phyloP scores from a whole-genome alignment of 163 green algal species.

The Chloroidium sp. region DNA sequence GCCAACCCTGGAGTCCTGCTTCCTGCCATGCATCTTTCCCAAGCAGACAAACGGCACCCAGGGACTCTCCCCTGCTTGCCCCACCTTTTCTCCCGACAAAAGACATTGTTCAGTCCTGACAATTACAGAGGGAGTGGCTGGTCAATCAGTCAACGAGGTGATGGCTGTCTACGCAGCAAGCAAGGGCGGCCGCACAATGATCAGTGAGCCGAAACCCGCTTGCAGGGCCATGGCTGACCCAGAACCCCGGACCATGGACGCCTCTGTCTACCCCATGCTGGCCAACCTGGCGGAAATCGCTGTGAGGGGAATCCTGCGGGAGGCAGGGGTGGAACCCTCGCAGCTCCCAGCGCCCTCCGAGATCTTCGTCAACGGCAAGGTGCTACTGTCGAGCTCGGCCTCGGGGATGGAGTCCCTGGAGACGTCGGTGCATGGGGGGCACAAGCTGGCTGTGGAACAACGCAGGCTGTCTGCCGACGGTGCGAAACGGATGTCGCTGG shows the following conservation, averaged over 20 bases:
- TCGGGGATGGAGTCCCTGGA: not conserved
- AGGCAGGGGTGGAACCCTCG: not conserved
- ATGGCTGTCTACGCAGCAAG: too few species aligned
- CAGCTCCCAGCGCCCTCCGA: not conserved
- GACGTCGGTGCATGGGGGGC: too few species aligned
- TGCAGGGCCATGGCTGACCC: constrained; percentile 45
- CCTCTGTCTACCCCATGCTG: constrained; percentile 43
- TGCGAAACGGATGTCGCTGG: too few species aligned
- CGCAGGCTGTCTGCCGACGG: too few species aligned
- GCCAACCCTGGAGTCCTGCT: too few species aligned
- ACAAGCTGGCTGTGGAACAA: too few species aligned
- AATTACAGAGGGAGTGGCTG: too few species aligned
- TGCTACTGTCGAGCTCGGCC: constrained; percentile 17
- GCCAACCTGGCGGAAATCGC: constrained; percentile 50
- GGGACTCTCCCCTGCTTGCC: too few species aligned
- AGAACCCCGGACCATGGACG: constrained; percentile 32
- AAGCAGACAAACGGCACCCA: too few species aligned
- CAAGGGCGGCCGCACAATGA: not conserved
- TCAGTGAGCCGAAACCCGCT: not conserved
- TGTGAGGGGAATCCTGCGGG: constrained; percentile 46
- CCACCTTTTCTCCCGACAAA: too few species aligned
- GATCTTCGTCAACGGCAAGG: not conserved
- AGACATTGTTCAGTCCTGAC: too few species aligned
- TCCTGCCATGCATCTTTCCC: not conserved
- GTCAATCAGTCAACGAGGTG: too few species aligned